Evolutionary conservation across 345 rosid genomes (phyloP).

Genomic region (Citrus medica): DNA sequence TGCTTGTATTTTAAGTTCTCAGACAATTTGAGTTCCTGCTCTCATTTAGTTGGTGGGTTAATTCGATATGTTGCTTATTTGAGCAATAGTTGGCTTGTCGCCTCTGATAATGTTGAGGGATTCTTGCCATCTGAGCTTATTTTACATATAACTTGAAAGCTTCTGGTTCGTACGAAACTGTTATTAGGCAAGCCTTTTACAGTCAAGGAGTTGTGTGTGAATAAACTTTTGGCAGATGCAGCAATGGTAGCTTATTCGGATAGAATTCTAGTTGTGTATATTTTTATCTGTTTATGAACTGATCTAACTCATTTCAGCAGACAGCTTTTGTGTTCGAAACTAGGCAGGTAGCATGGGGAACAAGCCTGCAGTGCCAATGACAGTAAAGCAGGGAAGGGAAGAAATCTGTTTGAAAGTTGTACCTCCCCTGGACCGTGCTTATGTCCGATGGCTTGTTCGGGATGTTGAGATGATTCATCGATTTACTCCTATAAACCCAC

Average conservation of each 20-base stretch:
- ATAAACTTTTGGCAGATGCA: not conserved
- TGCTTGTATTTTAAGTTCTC: not conserved
- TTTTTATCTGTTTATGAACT: not conserved
- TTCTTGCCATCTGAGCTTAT: not conserved
- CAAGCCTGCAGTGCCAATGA: conserved; percentile 45
- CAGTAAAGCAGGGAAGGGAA: conserved; percentile 51
- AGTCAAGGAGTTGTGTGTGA: not conserved
- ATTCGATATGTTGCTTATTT: not conserved
- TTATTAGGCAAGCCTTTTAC: not conserved
- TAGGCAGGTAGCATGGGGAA: conserved; percentile 57
- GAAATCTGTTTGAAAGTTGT: conserved; percentile 51
- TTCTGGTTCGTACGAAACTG: not conserved
- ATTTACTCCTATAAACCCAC: conserved; percentile 41
- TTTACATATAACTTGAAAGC: not conserved
- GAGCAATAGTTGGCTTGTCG: not conserved
- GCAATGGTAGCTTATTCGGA: not conserved
- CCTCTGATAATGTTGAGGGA: not conserved
- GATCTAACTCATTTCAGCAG: not conserved
- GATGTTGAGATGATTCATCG: conserved; percentile 72
- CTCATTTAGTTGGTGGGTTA: not conserved
- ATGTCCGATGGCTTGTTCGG: conserved; percentile 68
- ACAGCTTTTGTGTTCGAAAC: conserved; percentile 6
- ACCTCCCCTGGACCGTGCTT: conserved; percentile 64
- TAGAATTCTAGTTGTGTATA: not conserved
- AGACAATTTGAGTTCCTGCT: not conserved